Conservation (phyloP, 495 filamentous ascomycete species). For the Penicillium flavigenum region DNA sequence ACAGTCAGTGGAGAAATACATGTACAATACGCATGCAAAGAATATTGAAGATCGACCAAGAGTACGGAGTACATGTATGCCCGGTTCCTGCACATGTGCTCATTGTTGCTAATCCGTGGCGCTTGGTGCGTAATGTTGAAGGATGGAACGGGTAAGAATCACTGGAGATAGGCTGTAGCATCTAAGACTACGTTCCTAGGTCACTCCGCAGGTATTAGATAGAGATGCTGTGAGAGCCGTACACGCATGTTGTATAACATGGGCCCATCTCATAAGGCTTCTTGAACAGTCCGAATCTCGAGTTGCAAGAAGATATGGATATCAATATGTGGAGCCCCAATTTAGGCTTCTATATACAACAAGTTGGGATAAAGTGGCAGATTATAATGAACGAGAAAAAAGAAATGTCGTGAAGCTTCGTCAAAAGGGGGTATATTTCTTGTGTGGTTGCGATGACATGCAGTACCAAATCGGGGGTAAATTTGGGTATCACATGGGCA, state of each 20-base stretch:
- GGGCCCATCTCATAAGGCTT: not conserved
- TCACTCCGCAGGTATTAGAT: too few relatives aligned
- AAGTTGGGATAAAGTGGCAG: not conserved
- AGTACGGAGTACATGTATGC: too few relatives aligned
- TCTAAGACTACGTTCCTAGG: too few relatives aligned
- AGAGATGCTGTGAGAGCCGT: not conserved
- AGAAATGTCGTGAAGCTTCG: conserved; percentile 1
- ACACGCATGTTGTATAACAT: not conserved
- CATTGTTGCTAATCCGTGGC: too few relatives aligned
- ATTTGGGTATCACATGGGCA: not conserved
- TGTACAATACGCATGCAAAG: too few relatives aligned
- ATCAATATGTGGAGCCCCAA: not conserved
- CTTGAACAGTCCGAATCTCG: not conserved
- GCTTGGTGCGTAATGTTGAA: too few relatives aligned
- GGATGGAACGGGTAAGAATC: too few relatives aligned
- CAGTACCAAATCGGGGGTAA: not conserved
- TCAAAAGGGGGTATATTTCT: conserved; percentile 5
- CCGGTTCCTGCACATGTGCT: too few relatives aligned
- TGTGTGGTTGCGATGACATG: not conserved
- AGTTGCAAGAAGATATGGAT: not conserved
- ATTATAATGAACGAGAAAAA: not conserved
- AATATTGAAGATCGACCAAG: too few relatives aligned
- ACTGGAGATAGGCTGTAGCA: too few relatives aligned
- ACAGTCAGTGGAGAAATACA: too few relatives aligned
- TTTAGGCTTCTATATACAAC: not conserved